A percentile compares a stretch with the other conserved stretches of the same genome.
phyloP scores from a whole-genome alignment of 192 early-diverging fungal species.

The Linderina pennispora region DNA sequence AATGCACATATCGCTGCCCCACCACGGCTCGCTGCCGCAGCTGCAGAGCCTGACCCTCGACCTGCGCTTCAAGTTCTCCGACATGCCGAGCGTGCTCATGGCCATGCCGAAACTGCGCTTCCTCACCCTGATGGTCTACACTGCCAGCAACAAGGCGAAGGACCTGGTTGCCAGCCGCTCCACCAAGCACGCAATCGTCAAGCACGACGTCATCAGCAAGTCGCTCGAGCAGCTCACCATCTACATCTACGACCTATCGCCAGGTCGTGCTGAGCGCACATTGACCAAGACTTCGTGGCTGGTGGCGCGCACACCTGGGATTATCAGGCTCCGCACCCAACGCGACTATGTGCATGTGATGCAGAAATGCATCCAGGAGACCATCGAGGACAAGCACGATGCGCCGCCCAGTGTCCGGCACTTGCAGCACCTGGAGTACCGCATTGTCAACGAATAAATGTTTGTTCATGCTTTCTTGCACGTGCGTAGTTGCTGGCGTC shows the following conservation, averaged over 20 bases:
- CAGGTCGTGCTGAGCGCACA: constrained; percentile 1
- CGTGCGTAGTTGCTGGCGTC: no score
- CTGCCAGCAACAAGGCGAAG: constrained; percentile 16
- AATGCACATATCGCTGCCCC: constrained; percentile 9
- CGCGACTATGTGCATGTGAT: constrained; percentile 4
- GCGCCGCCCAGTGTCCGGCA: neutral
- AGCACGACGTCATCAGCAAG: constrained; percentile 2
- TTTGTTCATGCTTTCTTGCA: no score
- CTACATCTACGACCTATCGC: constrained; percentile 3
- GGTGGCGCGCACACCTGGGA: constrained; percentile 12
- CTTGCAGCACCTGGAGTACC: neutral
- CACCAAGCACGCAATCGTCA: constrained; percentile 6
- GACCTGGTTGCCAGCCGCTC: constrained; percentile 29
- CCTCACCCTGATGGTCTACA: constrained; percentile 9
- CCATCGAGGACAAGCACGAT: neutral
- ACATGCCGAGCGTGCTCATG: constrained; percentile 19
- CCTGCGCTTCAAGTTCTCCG: constrained; percentile 13
- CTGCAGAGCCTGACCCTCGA: constrained; percentile 10
- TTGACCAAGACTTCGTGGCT: constrained; percentile 18
- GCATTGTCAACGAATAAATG: neutral
- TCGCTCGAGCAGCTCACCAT: constrained; percentile 9
- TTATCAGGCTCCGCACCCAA: constrained; percentile 16
- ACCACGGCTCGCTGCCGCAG: neutral
- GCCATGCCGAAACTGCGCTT: constrained; percentile 5
- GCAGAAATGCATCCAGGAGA: constrained; percentile 1